A percentile compares a stretch with the other conserved stretches of the same genome.
Conservation (phyloP, 352 stramenopile genomes). For the Globisporangium uncinulatum region DNA sequence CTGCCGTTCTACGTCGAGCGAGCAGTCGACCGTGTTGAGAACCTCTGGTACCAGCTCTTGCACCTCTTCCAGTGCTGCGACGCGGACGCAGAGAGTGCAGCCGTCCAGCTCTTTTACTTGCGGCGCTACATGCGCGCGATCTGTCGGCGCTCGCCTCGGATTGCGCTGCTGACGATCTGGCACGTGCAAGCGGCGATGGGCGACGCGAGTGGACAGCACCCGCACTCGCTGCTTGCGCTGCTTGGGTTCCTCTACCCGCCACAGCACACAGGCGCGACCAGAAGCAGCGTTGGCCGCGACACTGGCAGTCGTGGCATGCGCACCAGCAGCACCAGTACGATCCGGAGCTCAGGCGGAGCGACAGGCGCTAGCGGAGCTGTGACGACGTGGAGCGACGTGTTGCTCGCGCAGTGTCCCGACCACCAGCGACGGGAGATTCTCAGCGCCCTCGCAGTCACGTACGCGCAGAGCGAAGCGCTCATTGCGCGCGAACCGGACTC, state of each 20-base stretch:
- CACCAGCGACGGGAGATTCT: slow-evolving; percentile 51
- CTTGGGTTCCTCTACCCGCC: slow-evolving; percentile 63
- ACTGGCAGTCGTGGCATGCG: neutral
- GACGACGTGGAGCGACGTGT: slow-evolving; percentile 52
- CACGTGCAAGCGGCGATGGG: slow-evolving; percentile 61
- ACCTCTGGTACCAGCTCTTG: slow-evolving; percentile 75
- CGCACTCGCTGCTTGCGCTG: slow-evolving; percentile 54
- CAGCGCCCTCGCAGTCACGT: slow-evolving; percentile 26
- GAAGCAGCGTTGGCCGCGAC: neutral
- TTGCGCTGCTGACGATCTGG: slow-evolving; percentile 79
- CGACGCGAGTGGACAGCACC: slow-evolving; percentile 45
- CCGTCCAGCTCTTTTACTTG: slow-evolving; percentile 59
- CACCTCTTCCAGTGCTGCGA: slow-evolving; percentile 75
- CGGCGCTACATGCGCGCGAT: slow-evolving; percentile 65
- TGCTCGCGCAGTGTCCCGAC: slow-evolving; percentile 52
- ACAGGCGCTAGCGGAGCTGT: slow-evolving; percentile 5
- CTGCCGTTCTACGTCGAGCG: slow-evolving; percentile 73
- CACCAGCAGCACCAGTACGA: neutral
- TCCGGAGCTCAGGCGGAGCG: too few relatives aligned
- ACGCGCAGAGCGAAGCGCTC: slow-evolving; percentile 30
- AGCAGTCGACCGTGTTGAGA: slow-evolving; percentile 67
- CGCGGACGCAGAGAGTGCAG: slow-evolving; percentile 34
- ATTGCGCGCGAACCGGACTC: slow-evolving; percentile 44
- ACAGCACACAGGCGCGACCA: neutral
- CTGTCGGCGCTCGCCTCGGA: slow-evolving; percentile 58